phyloP scores from a whole-genome alignment of 768 basidiomycete genomes.

The Pleurotus salmoneostramineus region DNA sequence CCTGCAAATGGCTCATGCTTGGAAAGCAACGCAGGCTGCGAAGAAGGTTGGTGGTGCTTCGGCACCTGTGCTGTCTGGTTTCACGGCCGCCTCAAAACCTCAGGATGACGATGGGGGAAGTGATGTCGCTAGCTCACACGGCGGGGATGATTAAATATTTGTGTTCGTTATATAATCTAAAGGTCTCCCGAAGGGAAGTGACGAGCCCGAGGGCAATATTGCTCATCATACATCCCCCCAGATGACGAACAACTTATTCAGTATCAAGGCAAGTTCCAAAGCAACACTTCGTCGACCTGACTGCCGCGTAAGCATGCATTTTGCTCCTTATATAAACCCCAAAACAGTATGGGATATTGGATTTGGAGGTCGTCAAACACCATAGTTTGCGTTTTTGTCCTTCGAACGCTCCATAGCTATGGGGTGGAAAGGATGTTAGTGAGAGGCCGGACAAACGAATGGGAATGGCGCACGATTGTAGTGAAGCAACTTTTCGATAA shows the following conservation, averaged over 20 bases:
- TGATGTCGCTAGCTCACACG: slow-evolving; percentile 56
- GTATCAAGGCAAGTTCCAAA: too few relatives aligned
- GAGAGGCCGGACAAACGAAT: background rate
- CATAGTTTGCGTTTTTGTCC: slow-evolving; percentile 27
- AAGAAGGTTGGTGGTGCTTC: slow-evolving; percentile 29
- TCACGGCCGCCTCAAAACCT: slow-evolving; percentile 33
- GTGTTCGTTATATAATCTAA: background rate
- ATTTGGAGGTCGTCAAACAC: background rate
- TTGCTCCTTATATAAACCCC: too few relatives aligned
- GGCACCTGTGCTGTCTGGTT: slow-evolving; percentile 38
- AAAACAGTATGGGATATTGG: too few relatives aligned
- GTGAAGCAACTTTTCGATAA: slow-evolving; percentile 94
- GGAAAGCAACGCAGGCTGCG: slow-evolving; percentile 59
- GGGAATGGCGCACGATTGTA: slow-evolving; percentile 75
- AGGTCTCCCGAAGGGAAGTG: too few relatives aligned
- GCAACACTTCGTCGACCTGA: too few relatives aligned
- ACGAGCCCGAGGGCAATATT: too few relatives aligned
- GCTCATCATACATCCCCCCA: too few relatives aligned
- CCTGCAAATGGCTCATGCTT: slow-evolving; percentile 91
- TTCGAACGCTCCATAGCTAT: slow-evolving; percentile 49
- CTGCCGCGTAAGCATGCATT: background rate
- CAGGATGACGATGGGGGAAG: slow-evolving; percentile 30
- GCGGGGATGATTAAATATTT: slow-evolving; percentile 20
- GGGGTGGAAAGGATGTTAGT: background rate
- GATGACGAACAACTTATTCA: too few relatives aligned